phyloP scores from a whole-genome alignment of 2,329 filamentous ascomycete genomes.

The Exophiala viscosa region DNA sequence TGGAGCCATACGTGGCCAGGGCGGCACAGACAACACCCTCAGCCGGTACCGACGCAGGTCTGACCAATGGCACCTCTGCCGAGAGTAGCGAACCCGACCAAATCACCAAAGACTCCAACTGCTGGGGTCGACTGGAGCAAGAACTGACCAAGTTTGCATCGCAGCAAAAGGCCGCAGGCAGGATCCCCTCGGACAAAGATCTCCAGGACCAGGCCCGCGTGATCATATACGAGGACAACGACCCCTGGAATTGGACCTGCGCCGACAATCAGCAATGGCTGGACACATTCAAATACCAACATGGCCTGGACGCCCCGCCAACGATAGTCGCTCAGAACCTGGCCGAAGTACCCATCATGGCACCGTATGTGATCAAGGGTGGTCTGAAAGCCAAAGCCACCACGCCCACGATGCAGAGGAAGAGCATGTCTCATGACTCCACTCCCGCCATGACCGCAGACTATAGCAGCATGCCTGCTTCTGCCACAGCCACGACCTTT shows the following conservation, averaged over 20 bases:
- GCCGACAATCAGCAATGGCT: conserved; percentile 48
- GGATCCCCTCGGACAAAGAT: conserved; percentile 35
- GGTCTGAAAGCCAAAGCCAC: conserved; percentile 36
- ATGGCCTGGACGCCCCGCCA: conserved; percentile 34
- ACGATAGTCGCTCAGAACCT: conserved; percentile 12
- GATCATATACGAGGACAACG: conserved; percentile 32
- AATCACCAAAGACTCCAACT: conserved; percentile 34
- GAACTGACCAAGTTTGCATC: conserved; percentile 41
- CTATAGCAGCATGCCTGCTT: conserved; percentile 14
- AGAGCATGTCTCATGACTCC: conserved; percentile 12
- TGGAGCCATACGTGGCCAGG: conserved; percentile 30
- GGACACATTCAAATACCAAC: conserved; percentile 42
- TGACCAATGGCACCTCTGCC: conserved; percentile 21
- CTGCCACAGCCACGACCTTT: conserved; percentile 10
- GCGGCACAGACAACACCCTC: conserved; percentile 11
- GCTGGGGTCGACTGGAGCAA: conserved; percentile 39
- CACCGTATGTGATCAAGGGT: conserved; percentile 40
- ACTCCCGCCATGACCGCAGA: conserved; percentile 7
- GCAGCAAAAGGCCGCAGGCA: conserved; percentile 33
- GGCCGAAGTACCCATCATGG: conserved; percentile 40
- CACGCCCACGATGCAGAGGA: conserved; percentile 17
- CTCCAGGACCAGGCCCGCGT: conserved; percentile 32
- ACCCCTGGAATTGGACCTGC: conserved; percentile 41
- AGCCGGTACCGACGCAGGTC: conserved; percentile 16
- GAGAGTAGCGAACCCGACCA: conserved; percentile 25